Evolutionary conservation across 208 protist genomes (phyloP).

Genomic region (Trypanosoma conorhini): DNA sequence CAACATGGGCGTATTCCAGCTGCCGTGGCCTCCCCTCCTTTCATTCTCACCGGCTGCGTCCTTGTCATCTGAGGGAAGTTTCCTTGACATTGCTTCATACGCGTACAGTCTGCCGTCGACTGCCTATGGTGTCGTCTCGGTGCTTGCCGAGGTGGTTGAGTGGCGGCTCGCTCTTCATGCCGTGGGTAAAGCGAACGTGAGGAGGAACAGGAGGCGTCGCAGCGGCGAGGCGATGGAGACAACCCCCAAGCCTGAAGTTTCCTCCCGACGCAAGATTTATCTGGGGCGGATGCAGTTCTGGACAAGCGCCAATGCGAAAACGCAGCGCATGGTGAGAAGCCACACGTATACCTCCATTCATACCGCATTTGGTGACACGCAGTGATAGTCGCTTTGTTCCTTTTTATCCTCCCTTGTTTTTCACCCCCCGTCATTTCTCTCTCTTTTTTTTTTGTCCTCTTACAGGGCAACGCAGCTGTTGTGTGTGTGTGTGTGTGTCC

Average conservation of each 20-base stretch:
- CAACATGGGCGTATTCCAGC: constrained; percentile 21
- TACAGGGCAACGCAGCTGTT: background rate
- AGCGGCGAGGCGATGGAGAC: background rate
- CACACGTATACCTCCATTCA: constrained; percentile 15
- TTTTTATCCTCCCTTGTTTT: background rate
- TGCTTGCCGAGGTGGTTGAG: constrained; percentile 33
- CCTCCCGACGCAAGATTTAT: constrained; percentile 9
- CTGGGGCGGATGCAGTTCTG: constrained; percentile 31
- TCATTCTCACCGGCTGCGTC: background rate
- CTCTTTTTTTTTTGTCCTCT: background rate
- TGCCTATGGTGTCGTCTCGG: constrained; percentile 17
- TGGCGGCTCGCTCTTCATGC: constrained; percentile 14
- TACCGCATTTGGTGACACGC: background rate
- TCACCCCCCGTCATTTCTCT: background rate
- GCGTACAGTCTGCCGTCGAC: constrained; percentile 19
- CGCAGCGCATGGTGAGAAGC: constrained; percentile 22
- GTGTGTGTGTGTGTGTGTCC: background rate
- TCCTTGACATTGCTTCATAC: constrained; percentile 10
- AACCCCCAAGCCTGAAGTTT: background rate
- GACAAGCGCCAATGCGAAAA: constrained; percentile 21
- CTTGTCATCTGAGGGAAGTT: background rate
- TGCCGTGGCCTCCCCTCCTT: constrained; percentile 32
- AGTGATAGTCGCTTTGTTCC: constrained; percentile 9
- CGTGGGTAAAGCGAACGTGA: background rate
- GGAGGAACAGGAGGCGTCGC: background rate